Percentiles rank a stretch among this genome's conserved stretches.
phyloP scores from a whole-genome alignment of 306 rosid species.

The Purshia tridentata region DNA sequence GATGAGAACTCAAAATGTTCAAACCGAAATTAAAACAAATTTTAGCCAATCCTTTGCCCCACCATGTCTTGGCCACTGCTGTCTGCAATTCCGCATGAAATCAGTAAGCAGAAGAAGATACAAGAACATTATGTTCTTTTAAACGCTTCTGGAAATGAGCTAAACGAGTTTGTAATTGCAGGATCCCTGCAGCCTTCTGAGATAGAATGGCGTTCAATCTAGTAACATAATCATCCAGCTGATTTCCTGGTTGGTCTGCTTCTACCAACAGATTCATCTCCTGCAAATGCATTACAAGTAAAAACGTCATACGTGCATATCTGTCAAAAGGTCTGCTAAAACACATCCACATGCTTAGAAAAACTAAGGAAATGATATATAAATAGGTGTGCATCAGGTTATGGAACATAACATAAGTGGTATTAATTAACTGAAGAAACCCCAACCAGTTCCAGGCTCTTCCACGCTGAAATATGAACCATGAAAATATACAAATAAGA shows the following conservation, averaged over 20 bases:
- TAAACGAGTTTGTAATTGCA: conserved; percentile 85
- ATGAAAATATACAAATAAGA: not conserved
- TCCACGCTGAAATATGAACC: not conserved
- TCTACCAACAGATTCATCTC: conserved; percentile 96
- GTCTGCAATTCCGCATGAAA: conserved; percentile 27
- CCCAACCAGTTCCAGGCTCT: not conserved
- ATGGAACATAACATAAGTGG: too few species aligned
- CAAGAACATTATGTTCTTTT: conserved; percentile 86
- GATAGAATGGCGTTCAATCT: conserved; percentile 87
- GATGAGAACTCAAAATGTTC: too few species aligned
- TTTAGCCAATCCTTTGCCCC: too few species aligned
- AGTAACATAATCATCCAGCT: conserved; percentile 71
- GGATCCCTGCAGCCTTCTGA: conserved; percentile 94
- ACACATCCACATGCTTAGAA: not conserved
- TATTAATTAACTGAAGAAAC: not conserved
- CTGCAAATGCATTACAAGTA: conserved; percentile 44
- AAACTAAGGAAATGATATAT: not conserved
- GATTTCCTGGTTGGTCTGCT: conserved; percentile 98
- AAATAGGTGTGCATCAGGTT: not conserved
- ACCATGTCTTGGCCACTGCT: not conserved
- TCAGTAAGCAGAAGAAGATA: conserved; percentile 69
- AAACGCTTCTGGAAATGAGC: conserved; percentile 91
- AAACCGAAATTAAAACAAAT: too few species aligned
- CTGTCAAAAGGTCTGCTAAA: not conserved
- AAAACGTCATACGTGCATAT: not conserved